Base-by-base conservation (phyloP, 148 eudicot genomes). In the Spergularia marina region DNA sequence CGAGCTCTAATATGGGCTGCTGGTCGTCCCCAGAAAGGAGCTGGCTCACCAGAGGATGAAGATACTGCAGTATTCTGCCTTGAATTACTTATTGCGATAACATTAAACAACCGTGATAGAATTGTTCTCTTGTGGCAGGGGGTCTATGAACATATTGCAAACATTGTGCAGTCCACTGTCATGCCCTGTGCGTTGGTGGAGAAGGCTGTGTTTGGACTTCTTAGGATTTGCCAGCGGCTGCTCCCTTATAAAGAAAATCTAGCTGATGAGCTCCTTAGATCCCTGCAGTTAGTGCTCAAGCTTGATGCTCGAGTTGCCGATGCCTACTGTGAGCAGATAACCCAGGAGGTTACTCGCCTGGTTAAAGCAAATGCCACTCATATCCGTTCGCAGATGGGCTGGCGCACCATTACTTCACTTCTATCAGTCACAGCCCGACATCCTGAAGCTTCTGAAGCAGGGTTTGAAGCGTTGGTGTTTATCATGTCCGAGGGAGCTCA, bases 261-360 rank as follows among this genome's bases (percentile, higher is more conserved):
- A 56, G 91, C 94, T 21, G 98, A 93, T 77, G 98, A 93, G 80
- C 92, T 93, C 61, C 83, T 93, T 69, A 91, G 89, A 83, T 93
- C 98, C 9, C 81, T 93, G 52, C 97, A 93, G 77, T 82, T 91
- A 66, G 92, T 93, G 65, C 83, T 86, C 67, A 93, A 91, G 82
- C 94, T 91, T 18, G 98, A 93, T 76, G 98, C 94, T 21, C 86
- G 97, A 44, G 98, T 93, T 41, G 92, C 97, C 23, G 98, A 91
- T 86, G 89, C 91, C 20, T 91, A 93, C 86, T 91, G 97, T 72
- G 94, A 89, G 72, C 98, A 87, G 75, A 91, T 93, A 75, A 93
- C 98, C 39, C 97, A 89, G 81, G 98, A 93, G 82, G 97, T 93
- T 55, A 87, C 82, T 70, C 91, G 92, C 23, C 79, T 93, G 25